phyloP scores from a whole-genome alignment of 345 rosid species.

The Salix exigua region DNA sequence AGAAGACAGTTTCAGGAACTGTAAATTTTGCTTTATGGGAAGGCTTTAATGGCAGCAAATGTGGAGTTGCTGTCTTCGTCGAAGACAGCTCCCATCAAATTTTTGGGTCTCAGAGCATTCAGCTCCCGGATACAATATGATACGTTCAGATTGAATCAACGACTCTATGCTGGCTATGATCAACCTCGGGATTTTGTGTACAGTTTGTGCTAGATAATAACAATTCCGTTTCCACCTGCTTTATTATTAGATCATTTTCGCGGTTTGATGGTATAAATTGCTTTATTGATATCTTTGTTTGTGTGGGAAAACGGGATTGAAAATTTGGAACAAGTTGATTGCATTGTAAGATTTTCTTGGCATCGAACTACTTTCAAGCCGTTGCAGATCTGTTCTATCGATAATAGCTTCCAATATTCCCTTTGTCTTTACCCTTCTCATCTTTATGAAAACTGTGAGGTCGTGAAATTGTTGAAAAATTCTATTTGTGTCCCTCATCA shows the following conservation, averaged over 20 bases:
- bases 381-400: no score
- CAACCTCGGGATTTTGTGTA: constrained; percentile 17
- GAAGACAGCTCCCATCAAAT: constrained; percentile 61
- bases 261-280: not conserved
- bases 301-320: not conserved
- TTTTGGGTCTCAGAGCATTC: constrained; percentile 64
- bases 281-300: not conserved
- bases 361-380: not conserved
- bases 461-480: no score
- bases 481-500: no score
- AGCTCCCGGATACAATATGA: constrained; percentile 56
- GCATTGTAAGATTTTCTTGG: not conserved
- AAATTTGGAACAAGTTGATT: not conserved
- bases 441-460: no score
- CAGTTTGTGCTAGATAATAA: constrained; percentile 26
- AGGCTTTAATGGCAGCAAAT: constrained; percentile 60
- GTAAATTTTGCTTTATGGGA: constrained; percentile 69
- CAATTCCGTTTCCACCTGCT: no score
- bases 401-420: not conserved
- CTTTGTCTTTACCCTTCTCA: no score
- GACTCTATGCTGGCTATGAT: not conserved
- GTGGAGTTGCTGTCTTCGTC: constrained; percentile 61
- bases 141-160: not conserved
- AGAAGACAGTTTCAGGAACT: constrained; percentile 63
- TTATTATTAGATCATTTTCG: not conserved